Base-by-base conservation (phyloP, 306 rosid species). In the Medicago ruthenica region DNA sequence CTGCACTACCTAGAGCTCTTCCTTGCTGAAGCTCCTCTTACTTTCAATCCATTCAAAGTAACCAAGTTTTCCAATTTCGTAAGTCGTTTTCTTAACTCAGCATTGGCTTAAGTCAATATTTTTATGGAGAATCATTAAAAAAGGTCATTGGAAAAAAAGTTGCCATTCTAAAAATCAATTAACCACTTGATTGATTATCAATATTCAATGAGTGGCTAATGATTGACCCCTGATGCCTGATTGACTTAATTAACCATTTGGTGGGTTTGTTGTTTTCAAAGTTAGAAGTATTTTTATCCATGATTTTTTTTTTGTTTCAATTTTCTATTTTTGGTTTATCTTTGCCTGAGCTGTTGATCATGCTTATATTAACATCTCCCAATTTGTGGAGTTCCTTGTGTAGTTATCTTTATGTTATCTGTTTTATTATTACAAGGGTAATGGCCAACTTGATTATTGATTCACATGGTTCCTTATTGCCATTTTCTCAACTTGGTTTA, bases 1-100 rank as follows among this genome's bases (percentile, higher is more conserved):
- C 98, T 94, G 64, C 98, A 94, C 88, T 94, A 91, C 85, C 85
- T 94, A 50, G 98, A 94, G 86, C 93, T 88, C 66, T 94, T 94
- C 86, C 81, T 94, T 24, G 85, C 84, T 31, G 91, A 91, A 81
- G 93, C 92, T 70, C 98, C 98, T 79, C 81, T 55, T 79, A 81
- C 76, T 81, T 94, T 94, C 86, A 94, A 84, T 76, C 98, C 98
- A 22, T 85, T 87, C 85, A 76, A 81, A 61, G 71, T 94, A 81
- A 81, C 86, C 65, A 88, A 88, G 85, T 84, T 82, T 80, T 88
- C 96, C 83, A 84, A 79, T 78, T 91, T 89, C 51, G 98, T 94
- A 88, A 94, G 98, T 85, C 61, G 51, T 66, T 73, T 21, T 61
- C 86, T 79, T 73, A 34, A 44, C 76, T 79, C 27, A 44, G 54